Conservation (phyloP, 768 basidiomycete species). For the Hygrophoropsis aurantiaca region DNA sequence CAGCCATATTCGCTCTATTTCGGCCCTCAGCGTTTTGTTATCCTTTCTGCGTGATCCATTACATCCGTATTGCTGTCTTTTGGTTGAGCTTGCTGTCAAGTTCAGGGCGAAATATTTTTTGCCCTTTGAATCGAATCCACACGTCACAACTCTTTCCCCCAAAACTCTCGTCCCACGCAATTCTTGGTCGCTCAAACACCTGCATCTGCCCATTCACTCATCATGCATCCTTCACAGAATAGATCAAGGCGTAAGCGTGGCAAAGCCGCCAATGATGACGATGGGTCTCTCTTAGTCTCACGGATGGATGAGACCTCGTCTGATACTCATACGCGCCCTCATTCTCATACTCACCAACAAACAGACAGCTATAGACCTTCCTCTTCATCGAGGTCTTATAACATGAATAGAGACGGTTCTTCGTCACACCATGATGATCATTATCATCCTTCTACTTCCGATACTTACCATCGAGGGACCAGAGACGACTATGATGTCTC, state of each 20-base stretch:
- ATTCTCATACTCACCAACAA: slow-evolving; percentile 33
- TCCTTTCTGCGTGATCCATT: slow-evolving; percentile 28
- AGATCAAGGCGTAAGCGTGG: slow-evolving; percentile 52
- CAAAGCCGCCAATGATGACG: slow-evolving; percentile 50
- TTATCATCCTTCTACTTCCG: slow-evolving; percentile 38
- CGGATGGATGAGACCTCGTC: slow-evolving; percentile 52
- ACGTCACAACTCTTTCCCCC: slow-evolving; percentile 28
- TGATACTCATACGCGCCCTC: slow-evolving; percentile 53
- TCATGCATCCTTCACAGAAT: slow-evolving; percentile 37
- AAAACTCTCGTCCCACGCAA: slow-evolving; percentile 17
- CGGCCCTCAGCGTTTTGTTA: slow-evolving; percentile 14
- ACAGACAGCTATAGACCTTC: slow-evolving; percentile 48
- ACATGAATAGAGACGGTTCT: slow-evolving; percentile 49
- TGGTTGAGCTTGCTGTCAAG: slow-evolving; percentile 20
- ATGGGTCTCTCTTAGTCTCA: slow-evolving; percentile 43
- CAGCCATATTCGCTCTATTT: slow-evolving; percentile 21
- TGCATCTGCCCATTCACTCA: slow-evolving; percentile 11
- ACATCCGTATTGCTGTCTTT: slow-evolving; percentile 30
- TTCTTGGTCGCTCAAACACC: slow-evolving; percentile 16
- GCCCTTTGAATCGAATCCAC: slow-evolving; percentile 20
- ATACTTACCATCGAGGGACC: slow-evolving; percentile 50
- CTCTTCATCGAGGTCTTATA: slow-evolving; percentile 44
- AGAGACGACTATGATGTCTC: slow-evolving; percentile 48
- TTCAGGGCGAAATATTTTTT: slow-evolving; percentile 25
- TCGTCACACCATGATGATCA: slow-evolving; percentile 46